A percentile compares a stretch with the other conserved stretches of the same genome.
These are phyloP conservation scores for Hansenula sp. DNA, from an alignment of 1,139 yeast species.

Conservation along the genomic window DNA sequence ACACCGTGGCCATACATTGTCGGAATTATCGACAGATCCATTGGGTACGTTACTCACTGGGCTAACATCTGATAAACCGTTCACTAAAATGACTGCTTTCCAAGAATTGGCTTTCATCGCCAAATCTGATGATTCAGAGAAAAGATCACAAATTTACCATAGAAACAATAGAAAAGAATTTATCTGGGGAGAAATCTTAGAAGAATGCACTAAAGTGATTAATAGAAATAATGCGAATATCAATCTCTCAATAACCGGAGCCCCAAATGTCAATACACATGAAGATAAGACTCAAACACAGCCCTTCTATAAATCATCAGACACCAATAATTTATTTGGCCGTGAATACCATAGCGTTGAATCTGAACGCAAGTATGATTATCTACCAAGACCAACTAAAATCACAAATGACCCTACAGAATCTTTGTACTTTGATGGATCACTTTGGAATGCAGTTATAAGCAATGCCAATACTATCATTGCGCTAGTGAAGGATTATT, in stretches of 20 bases:
- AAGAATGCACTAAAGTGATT: conserved; percentile 56
- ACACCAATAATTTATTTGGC: conserved; percentile 18
- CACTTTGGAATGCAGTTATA: conserved; percentile 4
- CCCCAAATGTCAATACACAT: background rate
- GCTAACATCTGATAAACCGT: conserved; percentile 48
- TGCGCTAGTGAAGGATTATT: conserved; percentile 15
- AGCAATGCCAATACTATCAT: conserved; percentile 5
- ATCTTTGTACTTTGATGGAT: conserved; percentile 7
- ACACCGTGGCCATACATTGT: conserved; percentile 67
- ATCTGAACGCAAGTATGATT: conserved; percentile 10
- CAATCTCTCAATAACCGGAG: conserved; percentile 12
- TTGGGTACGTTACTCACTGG: conserved; percentile 75
- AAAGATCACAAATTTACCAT: conserved; percentile 52
- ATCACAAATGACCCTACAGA: background rate
- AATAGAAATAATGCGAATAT: conserved; percentile 35
- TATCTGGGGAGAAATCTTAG: conserved; percentile 55
- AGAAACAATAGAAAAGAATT: conserved; percentile 42
- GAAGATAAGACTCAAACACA: background rate
- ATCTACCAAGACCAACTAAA: conserved; percentile 15
- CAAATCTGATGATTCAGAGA: conserved; percentile 42
- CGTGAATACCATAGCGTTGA: conserved; percentile 19
- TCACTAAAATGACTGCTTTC: conserved; percentile 65
- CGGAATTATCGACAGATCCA: conserved; percentile 67
- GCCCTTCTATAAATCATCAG: conserved; percentile 6
- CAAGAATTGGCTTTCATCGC: conserved; percentile 68